These are phyloP conservation scores for Oemleria cerasiformis DNA, from an alignment of 306 rosid species.

Conservation along the genomic window DNA sequence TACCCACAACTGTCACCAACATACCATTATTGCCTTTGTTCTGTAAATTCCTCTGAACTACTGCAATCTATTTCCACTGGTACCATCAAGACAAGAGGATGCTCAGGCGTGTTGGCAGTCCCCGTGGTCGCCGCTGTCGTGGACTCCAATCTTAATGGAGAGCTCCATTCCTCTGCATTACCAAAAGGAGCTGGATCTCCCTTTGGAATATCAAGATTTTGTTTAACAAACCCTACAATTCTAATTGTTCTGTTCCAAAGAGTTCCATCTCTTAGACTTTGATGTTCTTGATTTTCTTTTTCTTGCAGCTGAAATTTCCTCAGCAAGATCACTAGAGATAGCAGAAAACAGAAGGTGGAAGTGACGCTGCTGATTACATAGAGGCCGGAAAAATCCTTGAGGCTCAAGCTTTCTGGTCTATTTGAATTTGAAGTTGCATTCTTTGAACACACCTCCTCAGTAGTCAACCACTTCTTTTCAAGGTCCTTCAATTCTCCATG, in stretches of 20 bases:
- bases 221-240: background rate
- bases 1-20: background rate
- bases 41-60: background rate
- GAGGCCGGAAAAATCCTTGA: constrained; percentile 48
- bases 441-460: constrained; percentile 18
- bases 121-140: background rate
- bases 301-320: background rate
- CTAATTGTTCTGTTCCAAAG: background rate
- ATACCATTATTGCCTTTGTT: background rate
- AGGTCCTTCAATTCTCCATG: constrained; percentile 33
- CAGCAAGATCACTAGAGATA: constrained; percentile 28
- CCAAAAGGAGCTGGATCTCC: background rate
- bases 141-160: constrained; percentile 3
- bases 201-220: background rate
- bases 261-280: constrained; percentile 7
- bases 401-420: constrained; percentile 33
- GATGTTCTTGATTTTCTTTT: background rate
- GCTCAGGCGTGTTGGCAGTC: constrained; percentile 3
- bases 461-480: constrained; percentile 41
- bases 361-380: constrained; percentile 42
- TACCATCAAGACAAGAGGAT: background rate
- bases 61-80: background rate
- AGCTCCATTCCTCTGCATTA: constrained; percentile 3
- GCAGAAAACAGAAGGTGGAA: constrained; percentile 47
- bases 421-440: constrained; percentile 19